Percentiles rank a stretch among this genome's conserved stretches.
Evolutionary conservation across 148 eudicot species (phyloP).

Genomic region (Beta vulgaris): DNA sequence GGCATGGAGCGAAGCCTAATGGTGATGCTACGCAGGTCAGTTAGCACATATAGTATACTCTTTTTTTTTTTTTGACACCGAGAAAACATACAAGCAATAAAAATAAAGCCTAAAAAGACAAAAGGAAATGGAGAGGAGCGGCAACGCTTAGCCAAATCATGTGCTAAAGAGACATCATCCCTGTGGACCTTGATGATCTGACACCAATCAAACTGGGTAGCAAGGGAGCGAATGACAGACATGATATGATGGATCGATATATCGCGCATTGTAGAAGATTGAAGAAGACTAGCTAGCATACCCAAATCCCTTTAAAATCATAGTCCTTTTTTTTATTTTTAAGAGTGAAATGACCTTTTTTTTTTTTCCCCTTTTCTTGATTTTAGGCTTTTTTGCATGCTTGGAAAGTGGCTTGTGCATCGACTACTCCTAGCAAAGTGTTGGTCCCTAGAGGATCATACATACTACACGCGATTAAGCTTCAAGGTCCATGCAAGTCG

Average conservation of each 20-base stretch:
- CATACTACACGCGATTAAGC: constrained; percentile 14
- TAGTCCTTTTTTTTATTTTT: not conserved
- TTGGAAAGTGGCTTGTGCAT: constrained; percentile 55
- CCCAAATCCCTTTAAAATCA: no score
- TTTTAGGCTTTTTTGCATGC: constrained; percentile 40
- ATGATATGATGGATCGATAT: no score
- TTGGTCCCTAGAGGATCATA: constrained; percentile 48
- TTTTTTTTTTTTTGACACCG: not conserved
- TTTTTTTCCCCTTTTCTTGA: not conserved
- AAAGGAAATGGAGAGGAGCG: no score
- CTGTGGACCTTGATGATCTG: no score
- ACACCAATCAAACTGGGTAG: no score
- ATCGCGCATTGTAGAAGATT: no score
- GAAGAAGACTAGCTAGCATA: no score
- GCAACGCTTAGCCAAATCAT: no score
- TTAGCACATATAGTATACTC: not conserved
- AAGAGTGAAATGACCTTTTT: not conserved
- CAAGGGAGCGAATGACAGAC: no score
- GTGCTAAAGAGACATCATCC: no score
- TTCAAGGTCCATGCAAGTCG: constrained; percentile 63
- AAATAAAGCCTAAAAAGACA: no score
- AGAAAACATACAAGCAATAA: no score
- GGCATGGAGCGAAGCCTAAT: constrained; percentile 28
- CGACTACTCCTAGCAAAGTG: constrained; percentile 36
- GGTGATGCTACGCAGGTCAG: constrained; percentile 35